Percentiles rank a stretch among this genome's conserved stretches.
Conservation (phyloP, 2,329 filamentous ascomycete genomes). For the Trichoderma citrinoviride region DNA sequence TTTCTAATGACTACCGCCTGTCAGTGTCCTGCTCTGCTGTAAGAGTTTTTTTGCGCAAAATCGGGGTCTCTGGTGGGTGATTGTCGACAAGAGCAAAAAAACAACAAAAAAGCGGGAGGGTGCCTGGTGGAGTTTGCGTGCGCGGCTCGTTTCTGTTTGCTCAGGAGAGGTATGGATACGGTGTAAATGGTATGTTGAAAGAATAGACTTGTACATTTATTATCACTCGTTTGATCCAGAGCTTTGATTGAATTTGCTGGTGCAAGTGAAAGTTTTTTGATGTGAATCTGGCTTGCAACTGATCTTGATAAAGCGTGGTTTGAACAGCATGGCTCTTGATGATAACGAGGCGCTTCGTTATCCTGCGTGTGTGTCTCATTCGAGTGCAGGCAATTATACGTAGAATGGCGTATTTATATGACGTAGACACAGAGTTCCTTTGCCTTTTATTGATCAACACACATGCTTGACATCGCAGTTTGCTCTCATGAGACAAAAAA, state of each 20-base stretch:
- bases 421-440: too few relatives aligned
- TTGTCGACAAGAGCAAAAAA: neutral
- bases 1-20: neutral
- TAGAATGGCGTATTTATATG: too few relatives aligned
- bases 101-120: neutral
- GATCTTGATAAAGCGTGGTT: too few relatives aligned
- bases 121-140: neutral
- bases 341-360: too few relatives aligned
- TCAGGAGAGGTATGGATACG: neutral
- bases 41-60: neutral
- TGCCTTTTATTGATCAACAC: too few relatives aligned
- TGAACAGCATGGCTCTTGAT: too few relatives aligned
- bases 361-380: too few relatives aligned
- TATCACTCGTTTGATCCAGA: neutral
- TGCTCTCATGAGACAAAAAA: too few relatives aligned
- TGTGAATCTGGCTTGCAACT: too few relatives aligned
- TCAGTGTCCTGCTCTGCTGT: neutral
- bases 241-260: neutral
- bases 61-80: neutral
- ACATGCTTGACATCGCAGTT: too few relatives aligned
- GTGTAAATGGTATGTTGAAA: neutral
- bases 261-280: too few relatives aligned
- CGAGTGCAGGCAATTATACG: too few relatives aligned
- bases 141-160: neutral
- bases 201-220: neutral